Conservation (phyloP, 352 stramenopile species). For the Phytophthora ramorum region DNA sequence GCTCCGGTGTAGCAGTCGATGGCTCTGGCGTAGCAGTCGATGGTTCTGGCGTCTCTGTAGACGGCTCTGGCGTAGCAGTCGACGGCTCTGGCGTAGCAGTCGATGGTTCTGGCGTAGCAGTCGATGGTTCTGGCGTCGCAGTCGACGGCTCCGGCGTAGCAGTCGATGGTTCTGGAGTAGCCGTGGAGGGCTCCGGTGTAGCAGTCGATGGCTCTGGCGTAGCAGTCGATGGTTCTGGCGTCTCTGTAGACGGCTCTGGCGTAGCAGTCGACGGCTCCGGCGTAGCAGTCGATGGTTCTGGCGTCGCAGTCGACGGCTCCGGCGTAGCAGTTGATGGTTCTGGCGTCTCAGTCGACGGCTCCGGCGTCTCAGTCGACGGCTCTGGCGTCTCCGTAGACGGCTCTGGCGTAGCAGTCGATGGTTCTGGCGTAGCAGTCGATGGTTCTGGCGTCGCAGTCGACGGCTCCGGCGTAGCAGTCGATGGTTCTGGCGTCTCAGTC, state of each 20-base stretch:
- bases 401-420: not conserved
- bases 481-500: not conserved
- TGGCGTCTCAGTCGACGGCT: not conserved
- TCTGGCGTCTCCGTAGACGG: not conserved
- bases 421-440: not conserved
- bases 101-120: not conserved
- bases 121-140: not conserved
- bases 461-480: not conserved
- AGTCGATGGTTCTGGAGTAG: not conserved
- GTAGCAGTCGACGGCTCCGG: no score
- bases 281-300: no score
- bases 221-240: no score
- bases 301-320: no score
- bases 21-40: no score
- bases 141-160: not conserved
- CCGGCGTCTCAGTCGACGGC: not conserved
- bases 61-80: not conserved
- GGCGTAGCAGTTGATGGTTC: no score
- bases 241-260: no score
- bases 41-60: not conserved
- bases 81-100: not conserved
- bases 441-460: not conserved
- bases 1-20: not conserved
- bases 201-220: slow-evolving; percentile 4
- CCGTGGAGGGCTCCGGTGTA: not conserved